Conservation (phyloP, 2,329 filamentous ascomycete genomes). For the Tolypocladium amazonense region DNA sequence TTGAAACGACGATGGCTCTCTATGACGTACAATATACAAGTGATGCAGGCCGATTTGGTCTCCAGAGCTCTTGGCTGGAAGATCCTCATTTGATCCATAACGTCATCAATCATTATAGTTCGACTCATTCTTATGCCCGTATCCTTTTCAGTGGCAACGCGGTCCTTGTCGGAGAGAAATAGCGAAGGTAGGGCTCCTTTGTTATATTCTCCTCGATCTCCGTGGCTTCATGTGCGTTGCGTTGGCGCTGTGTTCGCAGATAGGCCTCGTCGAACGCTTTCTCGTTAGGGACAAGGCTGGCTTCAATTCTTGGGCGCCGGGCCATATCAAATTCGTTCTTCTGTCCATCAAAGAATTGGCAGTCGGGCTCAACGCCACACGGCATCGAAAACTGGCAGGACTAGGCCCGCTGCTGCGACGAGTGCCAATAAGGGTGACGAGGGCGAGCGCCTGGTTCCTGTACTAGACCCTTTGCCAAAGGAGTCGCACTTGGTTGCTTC, state of each 20-base stretch:
- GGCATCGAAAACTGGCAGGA: neutral
- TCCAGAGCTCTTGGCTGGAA: neutral
- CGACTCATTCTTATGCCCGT: neutral
- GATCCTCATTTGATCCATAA: neutral
- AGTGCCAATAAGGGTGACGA: neutral
- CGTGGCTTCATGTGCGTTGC: too few relatives aligned
- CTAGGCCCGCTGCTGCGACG: neutral
- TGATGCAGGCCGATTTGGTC: neutral
- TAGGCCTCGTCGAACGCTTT: neutral
- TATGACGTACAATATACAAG: neutral
- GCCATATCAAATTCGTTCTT: neutral
- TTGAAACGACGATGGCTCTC: neutral
- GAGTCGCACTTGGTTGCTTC: constrained; percentile 27
- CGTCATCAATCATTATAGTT: neutral
- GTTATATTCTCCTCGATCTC: neutral
- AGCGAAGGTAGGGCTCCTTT: neutral
- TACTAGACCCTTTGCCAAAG: constrained; percentile 8
- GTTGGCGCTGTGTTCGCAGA: neutral
- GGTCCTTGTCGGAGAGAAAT: neutral
- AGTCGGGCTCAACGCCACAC: neutral
- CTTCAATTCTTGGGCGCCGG: neutral
- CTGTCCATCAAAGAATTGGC: neutral
- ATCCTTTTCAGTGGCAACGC: neutral
- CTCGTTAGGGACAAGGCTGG: neutral
- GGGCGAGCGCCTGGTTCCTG: neutral